Conservation (phyloP, 495 filamentous ascomycete species). For the Penicillium samsonianum region DNA sequence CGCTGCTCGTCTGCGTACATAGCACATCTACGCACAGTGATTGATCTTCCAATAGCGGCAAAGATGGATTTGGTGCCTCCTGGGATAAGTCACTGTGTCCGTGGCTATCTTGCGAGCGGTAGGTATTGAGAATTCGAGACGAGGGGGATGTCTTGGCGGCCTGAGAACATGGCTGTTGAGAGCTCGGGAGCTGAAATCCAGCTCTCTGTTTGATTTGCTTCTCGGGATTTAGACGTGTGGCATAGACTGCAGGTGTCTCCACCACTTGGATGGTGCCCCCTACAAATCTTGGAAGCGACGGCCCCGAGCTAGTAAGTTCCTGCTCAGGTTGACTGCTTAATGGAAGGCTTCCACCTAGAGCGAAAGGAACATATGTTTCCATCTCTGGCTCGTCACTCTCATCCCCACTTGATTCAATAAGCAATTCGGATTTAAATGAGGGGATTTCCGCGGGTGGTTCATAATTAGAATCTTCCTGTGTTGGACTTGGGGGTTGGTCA, state of each 20-base stretch:
- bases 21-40: slow-evolving; percentile 22
- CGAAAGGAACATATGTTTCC: slow-evolving; percentile 53
- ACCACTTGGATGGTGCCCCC: slow-evolving; percentile 38
- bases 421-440: background rate
- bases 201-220: slow-evolving; percentile 3
- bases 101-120: slow-evolving; percentile 26
- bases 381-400: slow-evolving; percentile 45
- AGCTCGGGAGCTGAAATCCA: background rate
- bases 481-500: background rate
- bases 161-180: slow-evolving; percentile 26
- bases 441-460: background rate
- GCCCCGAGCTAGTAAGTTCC: slow-evolving; percentile 27
- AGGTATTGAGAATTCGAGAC: slow-evolving; percentile 40
- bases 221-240: slow-evolving; percentile 14
- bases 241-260: slow-evolving; percentile 33
- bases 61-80: slow-evolving; percentile 13
- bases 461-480: background rate
- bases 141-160: slow-evolving; percentile 41
- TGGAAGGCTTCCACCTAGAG: slow-evolving; percentile 39
- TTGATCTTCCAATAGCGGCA: slow-evolving; percentile 2
- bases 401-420: slow-evolving; percentile 18
- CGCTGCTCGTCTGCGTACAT: slow-evolving; percentile 29
- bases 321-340: slow-evolving; percentile 32
- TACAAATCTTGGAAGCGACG: slow-evolving; percentile 24
- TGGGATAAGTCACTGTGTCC: slow-evolving; percentile 28